phyloP scores from a whole-genome alignment of 202 grass and related monocot genomes.

The Musa balbisiana region DNA sequence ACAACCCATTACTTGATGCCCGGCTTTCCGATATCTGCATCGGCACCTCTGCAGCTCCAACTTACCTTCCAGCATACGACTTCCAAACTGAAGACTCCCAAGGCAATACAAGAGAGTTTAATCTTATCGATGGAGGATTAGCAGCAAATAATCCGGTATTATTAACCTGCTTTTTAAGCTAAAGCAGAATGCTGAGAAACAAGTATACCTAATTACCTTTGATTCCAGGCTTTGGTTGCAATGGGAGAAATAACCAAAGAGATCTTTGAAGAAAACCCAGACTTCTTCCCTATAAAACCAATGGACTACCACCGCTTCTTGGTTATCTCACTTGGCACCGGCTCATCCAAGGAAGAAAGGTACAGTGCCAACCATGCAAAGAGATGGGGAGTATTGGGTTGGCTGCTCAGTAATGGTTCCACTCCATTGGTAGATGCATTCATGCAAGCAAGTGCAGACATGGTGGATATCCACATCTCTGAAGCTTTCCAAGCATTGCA shows the following conservation, averaged over 20 bases:
- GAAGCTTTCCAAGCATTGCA: slow-evolving; percentile 2
- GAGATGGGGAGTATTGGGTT: slow-evolving; percentile 1
- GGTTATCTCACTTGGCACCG: slow-evolving; percentile 1
- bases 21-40: slow-evolving; percentile 2
- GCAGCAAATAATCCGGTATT: slow-evolving; percentile 10
- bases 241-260: slow-evolving; percentile 12
- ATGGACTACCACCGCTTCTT: slow-evolving; percentile 10
- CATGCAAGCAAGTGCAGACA: slow-evolving; percentile 2
- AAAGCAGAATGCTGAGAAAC: neutral
- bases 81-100: neutral
- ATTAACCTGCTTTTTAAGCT: no score
- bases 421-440: slow-evolving; percentile 5
- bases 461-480: slow-evolving; percentile 12
- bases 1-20: neutral
- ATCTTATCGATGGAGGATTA: slow-evolving; percentile 3
- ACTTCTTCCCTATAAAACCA: slow-evolving; percentile 14
- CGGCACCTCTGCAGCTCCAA: neutral
- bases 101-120: neutral
- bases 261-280: neutral
- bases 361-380: neutral
- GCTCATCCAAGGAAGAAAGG: neutral
- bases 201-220: neutral
- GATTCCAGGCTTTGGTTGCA: neutral
- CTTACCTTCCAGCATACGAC: slow-evolving; percentile 4
- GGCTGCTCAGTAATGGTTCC: slow-evolving; percentile 5